phyloP scores from a whole-genome alignment of 176 grass and related monocot genomes.

The Oryza nivara region DNA sequence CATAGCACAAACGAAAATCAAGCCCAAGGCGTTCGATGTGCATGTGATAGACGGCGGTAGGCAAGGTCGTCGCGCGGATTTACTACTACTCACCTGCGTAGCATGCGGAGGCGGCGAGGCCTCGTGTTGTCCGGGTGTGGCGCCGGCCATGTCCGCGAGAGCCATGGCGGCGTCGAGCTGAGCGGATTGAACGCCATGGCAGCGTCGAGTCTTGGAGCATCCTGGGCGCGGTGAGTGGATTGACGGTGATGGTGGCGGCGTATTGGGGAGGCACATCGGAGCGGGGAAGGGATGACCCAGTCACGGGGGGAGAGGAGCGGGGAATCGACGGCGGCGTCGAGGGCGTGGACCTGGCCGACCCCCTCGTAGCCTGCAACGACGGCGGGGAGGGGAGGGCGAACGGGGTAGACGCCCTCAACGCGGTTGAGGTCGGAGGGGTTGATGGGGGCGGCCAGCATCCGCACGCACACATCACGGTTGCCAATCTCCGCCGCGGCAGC shows the following conservation, averaged over 20 bases:
- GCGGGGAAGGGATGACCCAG: constrained; percentile 80
- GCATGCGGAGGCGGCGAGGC: too few relatives aligned
- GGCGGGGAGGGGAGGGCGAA: constrained; percentile 66
- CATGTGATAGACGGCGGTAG: too few relatives aligned
- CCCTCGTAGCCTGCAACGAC: constrained; percentile 90
- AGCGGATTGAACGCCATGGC: too few relatives aligned
- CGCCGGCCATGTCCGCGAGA: too few relatives aligned
- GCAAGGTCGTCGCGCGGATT: too few relatives aligned
- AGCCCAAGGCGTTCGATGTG: too few relatives aligned
- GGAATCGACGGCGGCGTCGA: constrained; percentile 59
- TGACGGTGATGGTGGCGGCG: constrained; percentile 78
- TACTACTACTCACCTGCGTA: too few relatives aligned
- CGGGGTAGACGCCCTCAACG: constrained; percentile 92
- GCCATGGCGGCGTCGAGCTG: too few relatives aligned
- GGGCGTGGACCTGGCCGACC: constrained; percentile 71
- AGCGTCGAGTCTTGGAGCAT: constrained; percentile 49
- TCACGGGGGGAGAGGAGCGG: constrained; percentile 69
- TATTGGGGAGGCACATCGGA: constrained; percentile 78
- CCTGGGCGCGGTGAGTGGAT: constrained; percentile 70
- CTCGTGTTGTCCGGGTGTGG: too few relatives aligned
- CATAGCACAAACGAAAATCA: too few relatives aligned
- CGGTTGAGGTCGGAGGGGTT: constrained; percentile 97
- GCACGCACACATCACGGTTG: constrained; percentile 76
- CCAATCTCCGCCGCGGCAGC: constrained; percentile 52
- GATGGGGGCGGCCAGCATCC: constrained; percentile 90